These are phyloP conservation scores for Hirsutella thompsonii DNA, from an alignment of 2,329 filamentous ascomycete genomes.

Conservation along the genomic window DNA sequence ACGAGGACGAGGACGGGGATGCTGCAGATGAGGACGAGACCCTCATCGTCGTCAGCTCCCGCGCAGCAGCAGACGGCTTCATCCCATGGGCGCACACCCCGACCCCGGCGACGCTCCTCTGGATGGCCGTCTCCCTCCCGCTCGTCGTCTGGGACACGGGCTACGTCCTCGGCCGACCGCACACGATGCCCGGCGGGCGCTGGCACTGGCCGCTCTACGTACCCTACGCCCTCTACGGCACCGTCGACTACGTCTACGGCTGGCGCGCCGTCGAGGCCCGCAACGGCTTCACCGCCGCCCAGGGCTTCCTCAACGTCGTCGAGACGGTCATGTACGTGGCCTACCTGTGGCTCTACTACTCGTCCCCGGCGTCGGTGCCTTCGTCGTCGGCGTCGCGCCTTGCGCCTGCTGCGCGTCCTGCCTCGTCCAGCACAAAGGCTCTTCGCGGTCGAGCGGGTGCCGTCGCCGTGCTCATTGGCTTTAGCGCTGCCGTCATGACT, in stretches of 20 bases:
- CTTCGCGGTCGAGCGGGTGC: constrained; percentile 31
- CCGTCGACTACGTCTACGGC: constrained; percentile 72
- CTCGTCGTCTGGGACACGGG: constrained; percentile 70
- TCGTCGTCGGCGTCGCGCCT: neutral
- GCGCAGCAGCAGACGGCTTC: constrained; percentile 1
- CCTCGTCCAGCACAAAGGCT: constrained; percentile 9
- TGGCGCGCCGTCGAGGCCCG: constrained; percentile 53
- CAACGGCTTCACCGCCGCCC: constrained; percentile 68
- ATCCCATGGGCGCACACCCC: constrained; percentile 39
- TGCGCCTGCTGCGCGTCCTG: neutral
- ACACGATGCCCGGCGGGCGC: constrained; percentile 66
- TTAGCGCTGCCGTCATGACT: constrained; percentile 45
- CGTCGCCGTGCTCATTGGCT: constrained; percentile 32
- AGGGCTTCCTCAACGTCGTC: constrained; percentile 54
- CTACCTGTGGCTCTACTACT: constrained; percentile 34
- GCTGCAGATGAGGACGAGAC: no score
- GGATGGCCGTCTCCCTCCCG: constrained; percentile 63
- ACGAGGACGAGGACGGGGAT: no score
- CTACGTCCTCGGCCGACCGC: constrained; percentile 70
- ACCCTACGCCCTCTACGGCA: constrained; percentile 71
- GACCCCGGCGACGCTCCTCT: constrained; percentile 39
- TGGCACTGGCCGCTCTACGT: constrained; percentile 61
- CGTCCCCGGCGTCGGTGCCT: constrained; percentile 6
- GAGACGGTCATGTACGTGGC: constrained; percentile 52
- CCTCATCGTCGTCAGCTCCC: constrained; percentile 4